Base-by-base conservation (phyloP, 2,329 filamentous ascomycete genomes). In the Aspergillus amoenus region DNA sequence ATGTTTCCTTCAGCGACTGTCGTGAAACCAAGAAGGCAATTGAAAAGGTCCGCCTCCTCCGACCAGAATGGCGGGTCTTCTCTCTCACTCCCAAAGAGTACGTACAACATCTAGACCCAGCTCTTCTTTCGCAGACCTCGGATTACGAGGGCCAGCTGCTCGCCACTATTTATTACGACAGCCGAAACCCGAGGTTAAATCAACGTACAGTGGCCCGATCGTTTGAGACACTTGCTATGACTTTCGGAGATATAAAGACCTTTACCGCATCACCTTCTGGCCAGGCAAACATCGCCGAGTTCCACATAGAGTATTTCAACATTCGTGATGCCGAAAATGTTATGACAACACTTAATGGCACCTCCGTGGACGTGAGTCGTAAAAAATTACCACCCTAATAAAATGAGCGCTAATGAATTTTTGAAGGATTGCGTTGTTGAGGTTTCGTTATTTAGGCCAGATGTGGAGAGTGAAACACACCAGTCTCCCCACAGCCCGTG, bases 1-100 rank as follows among this genome's bases (percentile, higher is more conserved):
- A 80, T 56, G 72, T 86, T 22, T 80, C 79, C 4, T 87, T 88
- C 63, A 73, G 78, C 6, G 86, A 89, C 64, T 81, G 87, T 49
- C 79, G 83, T 49, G 85, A 88, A 68, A 79, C 86, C 6, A 81
- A 78, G 52, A 76, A 78, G 32, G 78, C 82, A 7, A 75, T 79
- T 55, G 73, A 79, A 12, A 81, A 80, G 50, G 68, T 82, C 27
- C 72, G 76, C 2, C 63, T 79, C 17, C 70, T 75, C 34, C 73
- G 75, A 45, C 71, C 76, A 11, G 73, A 75, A 34, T 87, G 84
- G 82, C 67, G 69, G 46, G 72, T 78, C 17, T 70, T 74, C 44
- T 79, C 78, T 49, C 70, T 85, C 27, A 71, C 73, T 8, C 74
- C 79, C 2, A 73, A 70, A 27, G 76, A 82, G 17, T 81, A 81